A percentile compares a stretch with the other conserved stretches of the same genome.
phyloP scores from a whole-genome alignment of 2,329 filamentous ascomycete genomes.

The Lanzia echinophila region DNA sequence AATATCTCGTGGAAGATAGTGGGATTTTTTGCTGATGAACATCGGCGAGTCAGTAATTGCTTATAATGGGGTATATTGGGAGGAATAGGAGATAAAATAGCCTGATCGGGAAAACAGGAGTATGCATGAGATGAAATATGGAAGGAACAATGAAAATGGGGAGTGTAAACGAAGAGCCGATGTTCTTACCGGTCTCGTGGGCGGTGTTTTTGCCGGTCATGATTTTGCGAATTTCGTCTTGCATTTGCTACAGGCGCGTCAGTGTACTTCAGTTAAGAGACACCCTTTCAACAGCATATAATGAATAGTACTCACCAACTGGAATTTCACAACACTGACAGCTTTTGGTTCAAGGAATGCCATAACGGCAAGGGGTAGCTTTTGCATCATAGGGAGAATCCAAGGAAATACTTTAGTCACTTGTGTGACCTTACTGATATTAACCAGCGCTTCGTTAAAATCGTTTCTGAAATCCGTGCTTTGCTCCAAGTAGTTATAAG shows the following conservation, averaged over 20 bases:
- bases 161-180: too few species aligned
- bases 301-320: slow-evolving; percentile 14
- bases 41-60: too few species aligned
- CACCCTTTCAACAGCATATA: slow-evolving; percentile 17
- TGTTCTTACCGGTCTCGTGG: slow-evolving; percentile 9
- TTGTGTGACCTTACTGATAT: slow-evolving; percentile 6
- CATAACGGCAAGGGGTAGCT: not conserved
- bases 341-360: not conserved
- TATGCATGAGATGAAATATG: too few species aligned
- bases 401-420: not conserved
- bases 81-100: too few species aligned
- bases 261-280: not conserved
- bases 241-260: slow-evolving; percentile 28
- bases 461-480: slow-evolving; percentile 3
- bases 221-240: slow-evolving; percentile 20
- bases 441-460: not conserved
- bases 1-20: slow-evolving; percentile 25
- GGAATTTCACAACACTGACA: not conserved
- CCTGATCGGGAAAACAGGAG: too few species aligned
- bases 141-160: too few species aligned
- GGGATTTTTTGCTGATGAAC: too few species aligned
- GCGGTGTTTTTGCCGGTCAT: not conserved
- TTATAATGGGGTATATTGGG: too few species aligned
- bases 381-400: slow-evolving; percentile 2
- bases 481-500: slow-evolving; percentile 11